A percentile compares a stretch with the other conserved stretches of the same genome.
Evolutionary conservation across 1,139 yeast genomes (phyloP).

Genomic region (Kodamaea derodonti): DNA sequence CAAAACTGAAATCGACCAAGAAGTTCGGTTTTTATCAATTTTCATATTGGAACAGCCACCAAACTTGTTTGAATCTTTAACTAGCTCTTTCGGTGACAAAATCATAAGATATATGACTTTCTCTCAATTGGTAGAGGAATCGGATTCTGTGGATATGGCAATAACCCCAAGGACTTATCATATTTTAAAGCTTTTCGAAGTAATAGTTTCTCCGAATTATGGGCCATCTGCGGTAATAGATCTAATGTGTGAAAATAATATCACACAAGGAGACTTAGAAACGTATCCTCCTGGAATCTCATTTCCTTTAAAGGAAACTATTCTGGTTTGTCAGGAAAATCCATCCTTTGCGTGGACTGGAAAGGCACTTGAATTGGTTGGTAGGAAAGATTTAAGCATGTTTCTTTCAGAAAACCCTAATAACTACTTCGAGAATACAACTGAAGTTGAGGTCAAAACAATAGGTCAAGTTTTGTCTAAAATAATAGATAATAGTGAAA

Average conservation of each 20-base stretch:
- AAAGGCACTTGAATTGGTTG: slow-evolving; percentile 56
- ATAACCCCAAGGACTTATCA: slow-evolving; percentile 65
- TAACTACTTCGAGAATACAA: slow-evolving; percentile 7
- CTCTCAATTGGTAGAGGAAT: slow-evolving; percentile 65
- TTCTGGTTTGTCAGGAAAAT: slow-evolving; percentile 53
- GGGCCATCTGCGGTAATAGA: slow-evolving; percentile 53
- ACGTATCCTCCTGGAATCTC: slow-evolving; percentile 72
- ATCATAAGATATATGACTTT: slow-evolving; percentile 59
- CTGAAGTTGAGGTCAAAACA: slow-evolving; percentile 29
- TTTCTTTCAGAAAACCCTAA: slow-evolving; percentile 14
- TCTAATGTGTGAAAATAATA: slow-evolving; percentile 53
- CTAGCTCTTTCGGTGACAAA: slow-evolving; percentile 44
- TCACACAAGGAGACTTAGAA: slow-evolving; percentile 53
- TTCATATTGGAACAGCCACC: slow-evolving; percentile 51
- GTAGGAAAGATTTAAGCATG: slow-evolving; percentile 60
- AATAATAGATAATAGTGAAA: slow-evolving; percentile 45
- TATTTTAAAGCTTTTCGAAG: slow-evolving; percentile 57
- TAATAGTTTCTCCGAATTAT: slow-evolving; percentile 52
- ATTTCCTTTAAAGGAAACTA: slow-evolving; percentile 60
- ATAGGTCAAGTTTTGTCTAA: slow-evolving; percentile 46
- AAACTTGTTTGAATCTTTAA: slow-evolving; percentile 49
- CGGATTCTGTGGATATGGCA: slow-evolving; percentile 53
- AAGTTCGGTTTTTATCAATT: slow-evolving; percentile 34
- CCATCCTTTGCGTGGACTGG: slow-evolving; percentile 49
- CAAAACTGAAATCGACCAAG: slow-evolving; percentile 18